These are phyloP conservation scores for Candida peoriensis DNA, from an alignment of 805 yeast genomes.

Conservation along the genomic window DNA sequence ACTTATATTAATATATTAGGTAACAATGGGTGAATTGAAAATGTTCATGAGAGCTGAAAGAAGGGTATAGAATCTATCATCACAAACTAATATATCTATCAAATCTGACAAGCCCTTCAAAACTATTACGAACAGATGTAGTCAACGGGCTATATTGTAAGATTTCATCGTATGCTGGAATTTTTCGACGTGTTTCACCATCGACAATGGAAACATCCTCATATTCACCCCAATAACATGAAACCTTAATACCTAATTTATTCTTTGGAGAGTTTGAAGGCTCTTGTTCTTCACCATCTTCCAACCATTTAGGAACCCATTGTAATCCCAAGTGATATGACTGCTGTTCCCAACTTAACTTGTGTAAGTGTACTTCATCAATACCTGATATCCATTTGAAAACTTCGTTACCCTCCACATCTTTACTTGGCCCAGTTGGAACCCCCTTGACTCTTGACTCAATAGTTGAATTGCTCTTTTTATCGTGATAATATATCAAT, in stretches of 20 bases:
- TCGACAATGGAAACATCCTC: constrained; percentile 37
- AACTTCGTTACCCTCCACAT: constrained; percentile 37
- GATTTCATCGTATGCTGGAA: constrained; percentile 73
- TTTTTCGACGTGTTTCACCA: constrained; percentile 34
- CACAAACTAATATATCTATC: constrained; percentile 42
- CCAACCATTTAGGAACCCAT: constrained; percentile 64
- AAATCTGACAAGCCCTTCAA: constrained; percentile 64
- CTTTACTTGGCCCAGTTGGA: constrained; percentile 25
- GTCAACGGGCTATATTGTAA: constrained; percentile 61
- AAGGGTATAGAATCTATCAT: constrained; percentile 1
- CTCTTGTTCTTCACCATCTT: constrained; percentile 27
- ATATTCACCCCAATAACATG: constrained; percentile 79
- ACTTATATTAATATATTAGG: too few relatives aligned
- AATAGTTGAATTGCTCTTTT: constrained; percentile 6
- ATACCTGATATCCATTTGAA: constrained; percentile 60
- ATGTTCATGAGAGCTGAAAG: too few relatives aligned
- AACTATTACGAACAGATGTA: constrained; percentile 59
- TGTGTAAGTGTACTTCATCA: constrained; percentile 58
- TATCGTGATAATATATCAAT: constrained; percentile 45
- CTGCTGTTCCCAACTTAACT: constrained; percentile 51
- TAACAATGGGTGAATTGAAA: too few relatives aligned
- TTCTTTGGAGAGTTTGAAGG: constrained; percentile 26
- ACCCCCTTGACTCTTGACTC: constrained; percentile 1
- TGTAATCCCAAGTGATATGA: constrained; percentile 59
- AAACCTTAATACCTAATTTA: constrained; percentile 50